Evolutionary conservation across 1,284 basidiomycete species (phyloP).

Genomic region (Cryptococcus sp.): DNA sequence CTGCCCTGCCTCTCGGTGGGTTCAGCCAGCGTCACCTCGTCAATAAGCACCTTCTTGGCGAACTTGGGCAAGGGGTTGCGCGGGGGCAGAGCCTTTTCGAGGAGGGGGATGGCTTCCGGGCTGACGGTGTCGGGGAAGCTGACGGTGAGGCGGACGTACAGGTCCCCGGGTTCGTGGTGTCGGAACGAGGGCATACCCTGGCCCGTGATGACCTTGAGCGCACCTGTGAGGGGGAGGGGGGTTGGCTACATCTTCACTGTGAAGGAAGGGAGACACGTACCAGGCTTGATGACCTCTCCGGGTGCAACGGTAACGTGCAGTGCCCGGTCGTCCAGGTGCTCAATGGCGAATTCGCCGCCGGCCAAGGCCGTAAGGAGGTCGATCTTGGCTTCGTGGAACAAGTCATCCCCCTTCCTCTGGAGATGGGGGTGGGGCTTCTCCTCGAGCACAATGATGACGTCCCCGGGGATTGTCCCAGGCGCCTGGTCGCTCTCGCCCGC

Average conservation of each 20-base stretch:
- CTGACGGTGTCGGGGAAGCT: constrained; percentile 85
- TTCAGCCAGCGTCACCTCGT: constrained; percentile 84
- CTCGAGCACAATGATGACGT: constrained; percentile 95
- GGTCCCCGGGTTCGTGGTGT: constrained; percentile 93
- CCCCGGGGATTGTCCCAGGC: constrained; percentile 84
- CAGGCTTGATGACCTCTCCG: constrained; percentile 92
- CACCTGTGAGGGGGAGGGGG: constrained; percentile 57
- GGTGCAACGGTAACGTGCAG: constrained; percentile 79
- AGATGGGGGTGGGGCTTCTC: constrained; percentile 91
- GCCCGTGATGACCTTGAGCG: constrained; percentile 83
- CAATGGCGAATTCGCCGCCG: constrained; percentile 86
- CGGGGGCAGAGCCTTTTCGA: constrained; percentile 84
- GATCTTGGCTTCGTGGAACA: constrained; percentile 81
- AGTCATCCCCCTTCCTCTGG: constrained; percentile 89
- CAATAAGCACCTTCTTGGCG: constrained; percentile 65
- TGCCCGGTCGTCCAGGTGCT: constrained; percentile 89
- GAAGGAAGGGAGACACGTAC: constrained; percentile 52
- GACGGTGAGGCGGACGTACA: constrained; percentile 84
- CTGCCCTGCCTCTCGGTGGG: constrained; percentile 69
- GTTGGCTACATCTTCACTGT: constrained; percentile 2
- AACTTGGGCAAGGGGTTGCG: constrained; percentile 69
- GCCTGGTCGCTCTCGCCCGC: constrained; percentile 94
- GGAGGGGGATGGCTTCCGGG: constrained; percentile 62
- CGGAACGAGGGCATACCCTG: constrained; percentile 99
- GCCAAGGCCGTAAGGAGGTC: constrained; percentile 92